Evolutionary conservation across 139 green algal genomes (phyloP).

Genomic region (Closterium sp.): DNA sequence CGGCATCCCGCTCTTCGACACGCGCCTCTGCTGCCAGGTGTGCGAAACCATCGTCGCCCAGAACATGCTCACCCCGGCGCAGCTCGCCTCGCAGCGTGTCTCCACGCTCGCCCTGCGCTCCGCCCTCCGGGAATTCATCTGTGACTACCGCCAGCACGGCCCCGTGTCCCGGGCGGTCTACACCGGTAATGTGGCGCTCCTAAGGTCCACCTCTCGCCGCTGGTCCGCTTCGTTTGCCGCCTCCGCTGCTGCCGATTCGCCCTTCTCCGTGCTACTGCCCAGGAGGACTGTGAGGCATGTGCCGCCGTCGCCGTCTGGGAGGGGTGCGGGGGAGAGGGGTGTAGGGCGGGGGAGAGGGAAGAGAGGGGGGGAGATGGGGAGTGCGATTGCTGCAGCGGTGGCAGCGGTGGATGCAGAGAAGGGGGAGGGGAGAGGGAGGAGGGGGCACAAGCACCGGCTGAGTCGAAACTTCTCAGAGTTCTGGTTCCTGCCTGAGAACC

Average conservation of each 20-base stretch:
- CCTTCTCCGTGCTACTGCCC: not conserved
- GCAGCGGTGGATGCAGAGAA: not conserved
- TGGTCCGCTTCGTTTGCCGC: not conserved
- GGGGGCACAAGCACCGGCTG: not conserved
- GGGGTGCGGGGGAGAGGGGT: not conserved
- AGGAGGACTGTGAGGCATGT: not conserved
- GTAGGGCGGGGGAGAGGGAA: not conserved
- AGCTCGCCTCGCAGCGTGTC: constrained; percentile 51
- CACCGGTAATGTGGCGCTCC: not conserved
- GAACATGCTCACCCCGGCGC: constrained; percentile 58
- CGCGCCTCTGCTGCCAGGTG: constrained; percentile 67
- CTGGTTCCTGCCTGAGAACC: not conserved
- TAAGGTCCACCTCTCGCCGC: not conserved
- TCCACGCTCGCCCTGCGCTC: constrained; percentile 56
- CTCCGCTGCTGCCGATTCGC: not conserved
- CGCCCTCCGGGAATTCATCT: constrained; percentile 56
- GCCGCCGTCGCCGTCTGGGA: not conserved
- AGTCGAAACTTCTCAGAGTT: constrained; percentile 6
- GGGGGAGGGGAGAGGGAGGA: not conserved
- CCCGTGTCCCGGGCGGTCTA: constrained; percentile 24
- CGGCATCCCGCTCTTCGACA: constrained; percentile 72
- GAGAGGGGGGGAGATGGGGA: not conserved
- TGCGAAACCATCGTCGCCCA: constrained; percentile 56
- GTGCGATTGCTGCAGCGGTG: not conserved
- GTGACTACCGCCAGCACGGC: constrained; percentile 54